Evolutionary conservation across 2,329 filamentous ascomycete genomes (phyloP), one percentile per base, ranked within the genome.

Genomic region (Aspergillus eucalypticola): DNA sequence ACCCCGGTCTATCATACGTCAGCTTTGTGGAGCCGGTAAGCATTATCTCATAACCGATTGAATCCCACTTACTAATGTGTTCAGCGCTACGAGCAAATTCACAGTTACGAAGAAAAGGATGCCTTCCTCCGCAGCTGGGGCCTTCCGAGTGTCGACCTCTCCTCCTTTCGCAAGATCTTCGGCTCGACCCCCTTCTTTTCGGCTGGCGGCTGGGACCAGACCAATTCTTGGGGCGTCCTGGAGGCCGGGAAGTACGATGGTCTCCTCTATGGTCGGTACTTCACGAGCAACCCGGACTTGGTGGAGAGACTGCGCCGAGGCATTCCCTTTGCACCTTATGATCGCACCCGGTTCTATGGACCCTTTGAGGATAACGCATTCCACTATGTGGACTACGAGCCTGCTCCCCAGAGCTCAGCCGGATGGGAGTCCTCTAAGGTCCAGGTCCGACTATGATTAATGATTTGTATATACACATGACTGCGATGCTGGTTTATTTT

Each of bases 111-210:
- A 10, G 80, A 84, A 65, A 84, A 85, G 65, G 78, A 83, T 27
- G 68, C 72, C 29, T 82, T 83, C 64, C 73, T 85, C 3, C 58
- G 72, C 25, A 79, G 77, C 5, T 84, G 82, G 82, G 79, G 78
- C 2, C 69, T 84, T 5, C 51, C 70, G 6, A 69, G 78, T 3
- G 76, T 83, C 19, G 77, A 81, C 46, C 74, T 85, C 1, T 75
- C 76, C 7, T 58, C 73, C 2, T 84, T 85, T 66, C 79, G 82
- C 19, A 64, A 77, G 10, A 85, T 86, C 60, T 81, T 84, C 54
- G 79, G 78, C 2, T 71, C 75, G 5, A 83, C 83, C 0, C 83
- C 83, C 0, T 84, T 86, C 71, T 79, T 87, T 62, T 81, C 83
- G 0, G 83, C 81, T 0, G 84, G 84, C 5, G 84, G 84, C 0